Evolutionary conservation across 2,329 filamentous ascomycete species (phyloP), one percentile per base, ranked within the genome.

Genomic region (Fusarium brevicatenulatum): DNA sequence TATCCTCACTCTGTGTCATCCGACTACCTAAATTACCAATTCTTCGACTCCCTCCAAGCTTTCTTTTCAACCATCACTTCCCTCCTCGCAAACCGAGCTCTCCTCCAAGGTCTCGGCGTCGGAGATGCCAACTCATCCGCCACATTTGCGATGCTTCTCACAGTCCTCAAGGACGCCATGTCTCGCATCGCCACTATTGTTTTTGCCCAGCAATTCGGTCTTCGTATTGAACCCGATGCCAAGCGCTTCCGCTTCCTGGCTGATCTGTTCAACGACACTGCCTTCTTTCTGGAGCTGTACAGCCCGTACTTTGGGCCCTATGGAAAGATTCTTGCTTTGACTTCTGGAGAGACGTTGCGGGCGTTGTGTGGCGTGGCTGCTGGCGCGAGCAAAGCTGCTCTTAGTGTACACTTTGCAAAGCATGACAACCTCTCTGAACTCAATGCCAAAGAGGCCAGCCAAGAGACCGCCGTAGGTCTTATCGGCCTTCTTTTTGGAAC

Each of bases 371-470:
- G 95, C 32, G 95, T 98, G 9, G 93, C 95, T 1, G 95, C 94
- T 2, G 94, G 93, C 18, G 95, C 94, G 61, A 93, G 93, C 71
- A 98, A 98, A 82, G 95, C 95, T 4, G 95, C 93, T 69, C 83
- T 99, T 75, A 96, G 93, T 79, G 93, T 94, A 16, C 96, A 99
- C 82, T 98, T 99, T 85, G 95, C 95, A 13, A 90, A 87, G 74
- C 91, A 91, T 79, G 93, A 94, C 42, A 98, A 98, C 80, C 83
- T 98, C 49, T 95, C 94, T 4, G 95, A 98, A 81, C 86, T 99
- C 63, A 98, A 98, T 83, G 95, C 95, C 63, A 91, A 97, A 88
- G 95, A 98, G 80, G 95, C 95, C 18, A 97, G 93, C 73, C 96
- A 98, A 83, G 96, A 98, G 83, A 98, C 95, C 0, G 91, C 97